phyloP scores from a whole-genome alignment of 495 filamentous ascomycete species.

The Haplographium delicatum region DNA sequence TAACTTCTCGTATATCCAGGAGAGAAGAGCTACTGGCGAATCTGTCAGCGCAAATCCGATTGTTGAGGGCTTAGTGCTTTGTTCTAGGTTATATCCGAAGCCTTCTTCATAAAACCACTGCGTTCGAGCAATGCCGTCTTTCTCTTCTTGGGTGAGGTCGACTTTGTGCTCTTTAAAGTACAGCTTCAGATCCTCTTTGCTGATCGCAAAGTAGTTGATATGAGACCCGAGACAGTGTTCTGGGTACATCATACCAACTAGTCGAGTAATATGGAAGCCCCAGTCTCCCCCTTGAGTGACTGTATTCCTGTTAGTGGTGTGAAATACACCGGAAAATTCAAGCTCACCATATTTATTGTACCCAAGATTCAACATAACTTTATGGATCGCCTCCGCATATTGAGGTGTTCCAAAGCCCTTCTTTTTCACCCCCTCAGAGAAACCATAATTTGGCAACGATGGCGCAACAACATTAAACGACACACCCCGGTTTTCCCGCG shows the following conservation, averaged over 20 bases:
- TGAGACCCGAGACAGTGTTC: constrained; percentile 53
- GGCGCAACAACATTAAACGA: constrained; percentile 65
- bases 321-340: not conserved
- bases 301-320: constrained; percentile 16
- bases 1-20: constrained; percentile 68
- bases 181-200: not conserved
- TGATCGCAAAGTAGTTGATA: constrained; percentile 19
- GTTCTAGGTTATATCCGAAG: not conserved
- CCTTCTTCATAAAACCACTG: not conserved
- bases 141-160: not conserved
- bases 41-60: constrained; percentile 52
- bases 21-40: constrained; percentile 54
- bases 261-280: constrained; percentile 58
- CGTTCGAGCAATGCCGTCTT: not conserved
- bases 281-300: constrained; percentile 67
- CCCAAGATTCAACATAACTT: constrained; percentile 60
- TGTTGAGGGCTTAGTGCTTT: constrained; percentile 57
- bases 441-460: constrained; percentile 64
- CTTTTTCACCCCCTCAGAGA: constrained; percentile 46
- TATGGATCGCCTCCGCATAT: constrained; percentile 55
- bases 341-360: constrained; percentile 54
- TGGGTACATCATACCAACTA: constrained; percentile 51
- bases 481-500: constrained; percentile 29
- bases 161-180: not conserved
- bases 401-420: constrained; percentile 53